A percentile compares a stretch with the other conserved stretches of the same genome.
Conservation (phyloP, 805 yeast species). For the Gaillardinia entomophila region DNA sequence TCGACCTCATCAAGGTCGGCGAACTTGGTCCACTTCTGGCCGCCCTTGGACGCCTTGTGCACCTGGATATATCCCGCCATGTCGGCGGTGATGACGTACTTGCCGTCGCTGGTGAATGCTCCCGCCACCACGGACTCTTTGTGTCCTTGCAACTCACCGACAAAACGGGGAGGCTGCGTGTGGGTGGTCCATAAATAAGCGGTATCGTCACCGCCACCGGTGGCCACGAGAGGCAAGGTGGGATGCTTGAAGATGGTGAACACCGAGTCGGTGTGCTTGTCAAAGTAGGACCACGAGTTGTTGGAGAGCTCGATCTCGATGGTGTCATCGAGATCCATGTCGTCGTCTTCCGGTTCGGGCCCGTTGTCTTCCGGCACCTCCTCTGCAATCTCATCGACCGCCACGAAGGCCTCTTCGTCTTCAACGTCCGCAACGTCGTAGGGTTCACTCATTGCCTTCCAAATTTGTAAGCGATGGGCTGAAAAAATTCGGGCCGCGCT, state of each 20-base stretch:
- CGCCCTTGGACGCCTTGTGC: slow-evolving; percentile 66
- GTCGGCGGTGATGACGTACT: slow-evolving; percentile 80
- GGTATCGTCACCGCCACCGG: slow-evolving; percentile 93
- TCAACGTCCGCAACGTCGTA: neutral
- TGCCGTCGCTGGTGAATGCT: slow-evolving; percentile 79
- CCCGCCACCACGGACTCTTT: slow-evolving; percentile 85
- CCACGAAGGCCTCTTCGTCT: slow-evolving; percentile 29
- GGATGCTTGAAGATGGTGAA: slow-evolving; percentile 84
- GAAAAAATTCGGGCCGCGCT: neutral
- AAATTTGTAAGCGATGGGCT: neutral
- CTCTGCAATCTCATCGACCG: slow-evolving; percentile 40
- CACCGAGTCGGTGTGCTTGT: slow-evolving; percentile 82
- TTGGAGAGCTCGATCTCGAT: slow-evolving; percentile 83
- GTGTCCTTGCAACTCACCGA: slow-evolving; percentile 72
- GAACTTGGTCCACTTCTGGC: slow-evolving; percentile 73
- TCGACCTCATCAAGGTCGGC: slow-evolving; percentile 80
- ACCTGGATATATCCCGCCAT: slow-evolving; percentile 86
- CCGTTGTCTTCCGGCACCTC: slow-evolving; percentile 17
- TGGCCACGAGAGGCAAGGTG: slow-evolving; percentile 71
- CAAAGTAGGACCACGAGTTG: slow-evolving; percentile 86
- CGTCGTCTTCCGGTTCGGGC: slow-evolving; percentile 21
- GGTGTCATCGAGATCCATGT: slow-evolving; percentile 26
- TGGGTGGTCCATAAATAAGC: slow-evolving; percentile 93
- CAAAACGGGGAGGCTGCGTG: slow-evolving; percentile 74
- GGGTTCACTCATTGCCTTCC: neutral